Conservation (phyloP, 73 alveolate genomes). For the Tetrahymena malaccensis region DNA sequence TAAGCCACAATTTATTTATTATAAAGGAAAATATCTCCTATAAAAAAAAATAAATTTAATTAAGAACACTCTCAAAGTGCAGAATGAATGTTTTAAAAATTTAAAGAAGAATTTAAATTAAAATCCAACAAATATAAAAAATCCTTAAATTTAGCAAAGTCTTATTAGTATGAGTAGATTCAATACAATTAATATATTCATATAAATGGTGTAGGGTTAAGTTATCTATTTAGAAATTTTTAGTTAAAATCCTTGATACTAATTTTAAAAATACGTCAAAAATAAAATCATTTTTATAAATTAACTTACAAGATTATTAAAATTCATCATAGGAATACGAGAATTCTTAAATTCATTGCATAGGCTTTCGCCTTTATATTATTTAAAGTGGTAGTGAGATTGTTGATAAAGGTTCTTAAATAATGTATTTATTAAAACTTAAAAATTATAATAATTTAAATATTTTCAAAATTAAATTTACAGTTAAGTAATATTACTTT, state of each 20-base stretch:
- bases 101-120: not conserved
- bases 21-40: no score
- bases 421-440: no score
- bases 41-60: no score
- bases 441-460: no score
- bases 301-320: not conserved
- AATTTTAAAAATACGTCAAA: not conserved
- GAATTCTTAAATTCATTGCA: not conserved
- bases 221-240: not conserved
- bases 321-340: not conserved
- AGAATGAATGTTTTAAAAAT: no score
- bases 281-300: not conserved
- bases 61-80: no score
- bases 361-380: constrained; percentile 1
- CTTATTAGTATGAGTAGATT: not conserved
- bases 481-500: no score
- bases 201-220: not conserved
- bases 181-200: not conserved
- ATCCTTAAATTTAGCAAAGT: not conserved
- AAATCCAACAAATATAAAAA: not conserved
- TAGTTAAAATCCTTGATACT: not conserved
- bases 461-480: no score
- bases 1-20: no score
- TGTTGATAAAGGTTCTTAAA: no score
- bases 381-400: no score